phyloP scores from a whole-genome alignment of 176 grass and related monocot genomes.

The Melocanna baccifera region DNA sequence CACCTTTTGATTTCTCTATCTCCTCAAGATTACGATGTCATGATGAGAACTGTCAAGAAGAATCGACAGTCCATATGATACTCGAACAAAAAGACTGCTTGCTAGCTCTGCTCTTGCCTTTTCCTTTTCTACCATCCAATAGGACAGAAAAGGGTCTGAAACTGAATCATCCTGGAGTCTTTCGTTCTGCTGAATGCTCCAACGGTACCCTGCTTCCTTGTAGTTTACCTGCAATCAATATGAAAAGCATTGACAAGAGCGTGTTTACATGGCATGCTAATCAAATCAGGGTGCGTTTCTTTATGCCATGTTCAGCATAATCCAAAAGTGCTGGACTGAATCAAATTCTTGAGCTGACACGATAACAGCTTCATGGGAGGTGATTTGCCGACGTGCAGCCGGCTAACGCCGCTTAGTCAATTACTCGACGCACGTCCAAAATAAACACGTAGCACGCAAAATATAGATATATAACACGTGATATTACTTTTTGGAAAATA shows the following conservation, averaged over 20 bases:
- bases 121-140: slow-evolving; percentile 4
- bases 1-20: slow-evolving; percentile 32
- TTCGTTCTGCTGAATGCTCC: background rate
- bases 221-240: slow-evolving; percentile 14
- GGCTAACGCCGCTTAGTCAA: slow-evolving; percentile 20
- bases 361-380: slow-evolving; percentile 28
- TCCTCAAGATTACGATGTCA: slow-evolving; percentile 32
- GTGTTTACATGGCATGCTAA: background rate
- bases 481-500: background rate
- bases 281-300: background rate
- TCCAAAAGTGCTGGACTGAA: background rate
- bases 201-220: background rate
- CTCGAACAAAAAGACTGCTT: slow-evolving; percentile 10
- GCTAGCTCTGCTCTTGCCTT: slow-evolving; percentile 15
- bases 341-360: slow-evolving; percentile 16
- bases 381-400: slow-evolving; percentile 19
- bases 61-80: slow-evolving; percentile 26
- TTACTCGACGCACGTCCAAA: background rate
- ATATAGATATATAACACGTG: background rate
- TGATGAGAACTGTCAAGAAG: slow-evolving; percentile 27
- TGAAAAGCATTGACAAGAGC: background rate
- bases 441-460: background rate
- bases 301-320: background rate
- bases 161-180: slow-evolving; percentile 19
- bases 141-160: slow-evolving; percentile 30